These are phyloP conservation scores for Exophiala mesophila DNA, from an alignment of 2,329 filamentous ascomycete genomes.

Conservation along the genomic window DNA sequence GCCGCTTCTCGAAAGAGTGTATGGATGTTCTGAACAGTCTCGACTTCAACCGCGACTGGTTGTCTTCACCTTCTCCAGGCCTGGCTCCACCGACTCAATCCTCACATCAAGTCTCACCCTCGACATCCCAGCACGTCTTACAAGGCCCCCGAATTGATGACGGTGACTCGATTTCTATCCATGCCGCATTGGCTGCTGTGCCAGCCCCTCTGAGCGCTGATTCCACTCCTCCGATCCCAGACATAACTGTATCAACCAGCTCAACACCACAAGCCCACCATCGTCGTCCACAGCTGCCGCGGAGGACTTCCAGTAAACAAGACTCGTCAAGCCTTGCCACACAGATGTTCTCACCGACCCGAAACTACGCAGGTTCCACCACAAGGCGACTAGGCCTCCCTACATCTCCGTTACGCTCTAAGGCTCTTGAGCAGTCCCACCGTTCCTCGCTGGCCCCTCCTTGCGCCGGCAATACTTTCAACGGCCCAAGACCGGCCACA, in stretches of 20 bases:
- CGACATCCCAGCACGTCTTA: slow-evolving; percentile 1
- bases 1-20: slow-evolving; percentile 17
- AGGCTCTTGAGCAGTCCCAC: too few species aligned
- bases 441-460: too few species aligned
- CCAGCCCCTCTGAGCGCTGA: neutral
- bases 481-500: slow-evolving; percentile 9
- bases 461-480: neutral
- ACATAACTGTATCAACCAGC: slow-evolving; percentile 3
- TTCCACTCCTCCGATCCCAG: neutral
- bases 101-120: neutral
- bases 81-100: neutral
- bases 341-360: too few species aligned
- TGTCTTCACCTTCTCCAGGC: neutral
- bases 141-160: neutral
- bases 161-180: slow-evolving; percentile 4
- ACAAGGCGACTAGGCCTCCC: too few species aligned
- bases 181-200: slow-evolving; percentile 3
- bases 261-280: neutral
- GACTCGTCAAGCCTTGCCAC: too few species aligned
- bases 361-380: too few species aligned
- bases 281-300: slow-evolving; percentile 2
- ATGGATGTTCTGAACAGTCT: slow-evolving; percentile 14
- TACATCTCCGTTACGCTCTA: too few species aligned
- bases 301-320: slow-evolving; percentile 11
- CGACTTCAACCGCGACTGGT: slow-evolving; percentile 17